A percentile compares a stretch with the other conserved stretches of the same genome.
phyloP scores from a whole-genome alignment of 805 yeast species.

The Candida loeiensis region DNA sequence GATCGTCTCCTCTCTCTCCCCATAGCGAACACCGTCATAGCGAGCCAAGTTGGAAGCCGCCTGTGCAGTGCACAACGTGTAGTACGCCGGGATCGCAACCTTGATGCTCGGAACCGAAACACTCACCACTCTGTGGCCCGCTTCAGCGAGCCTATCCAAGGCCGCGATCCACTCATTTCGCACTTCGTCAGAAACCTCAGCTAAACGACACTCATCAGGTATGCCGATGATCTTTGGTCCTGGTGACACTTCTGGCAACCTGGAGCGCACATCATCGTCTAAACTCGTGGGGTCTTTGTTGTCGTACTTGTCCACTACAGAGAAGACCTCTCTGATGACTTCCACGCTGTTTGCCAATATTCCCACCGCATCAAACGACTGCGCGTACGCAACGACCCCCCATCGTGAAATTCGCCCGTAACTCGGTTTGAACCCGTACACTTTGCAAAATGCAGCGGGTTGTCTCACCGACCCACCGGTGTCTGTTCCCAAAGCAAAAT shows the following conservation, averaged over 20 bases:
- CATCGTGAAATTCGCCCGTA: slow-evolving; percentile 89
- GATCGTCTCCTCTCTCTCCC: slow-evolving; percentile 39
- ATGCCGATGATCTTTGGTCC: slow-evolving; percentile 58
- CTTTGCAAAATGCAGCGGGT: slow-evolving; percentile 86
- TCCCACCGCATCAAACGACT: slow-evolving; percentile 93
- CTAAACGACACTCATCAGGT: slow-evolving; percentile 61
- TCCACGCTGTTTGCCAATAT: slow-evolving; percentile 54
- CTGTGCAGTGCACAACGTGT: slow-evolving; percentile 86
- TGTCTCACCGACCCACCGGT: slow-evolving; percentile 95
- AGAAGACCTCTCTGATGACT: slow-evolving; percentile 47
- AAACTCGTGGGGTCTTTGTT: slow-evolving; percentile 76
- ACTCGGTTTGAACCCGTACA: slow-evolving; percentile 87
- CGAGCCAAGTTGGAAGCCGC: slow-evolving; percentile 90
- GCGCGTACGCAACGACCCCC: slow-evolving; percentile 93
- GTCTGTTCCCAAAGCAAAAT: slow-evolving; percentile 86
- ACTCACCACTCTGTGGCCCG: slow-evolving; percentile 53
- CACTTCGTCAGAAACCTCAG: slow-evolving; percentile 49
- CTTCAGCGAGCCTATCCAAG: slow-evolving; percentile 39
- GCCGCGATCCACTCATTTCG: slow-evolving; percentile 45
- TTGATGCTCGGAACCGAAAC: slow-evolving; percentile 71
- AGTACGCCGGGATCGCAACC: slow-evolving; percentile 73
- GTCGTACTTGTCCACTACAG: slow-evolving; percentile 59
- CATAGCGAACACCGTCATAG: slow-evolving; percentile 88
- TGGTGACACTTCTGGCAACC: background rate
- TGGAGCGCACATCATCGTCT: slow-evolving; percentile 9